These are phyloP conservation scores for Fagus crenata DNA, from an alignment of 306 rosid genomes.

Conservation along the genomic window DNA sequence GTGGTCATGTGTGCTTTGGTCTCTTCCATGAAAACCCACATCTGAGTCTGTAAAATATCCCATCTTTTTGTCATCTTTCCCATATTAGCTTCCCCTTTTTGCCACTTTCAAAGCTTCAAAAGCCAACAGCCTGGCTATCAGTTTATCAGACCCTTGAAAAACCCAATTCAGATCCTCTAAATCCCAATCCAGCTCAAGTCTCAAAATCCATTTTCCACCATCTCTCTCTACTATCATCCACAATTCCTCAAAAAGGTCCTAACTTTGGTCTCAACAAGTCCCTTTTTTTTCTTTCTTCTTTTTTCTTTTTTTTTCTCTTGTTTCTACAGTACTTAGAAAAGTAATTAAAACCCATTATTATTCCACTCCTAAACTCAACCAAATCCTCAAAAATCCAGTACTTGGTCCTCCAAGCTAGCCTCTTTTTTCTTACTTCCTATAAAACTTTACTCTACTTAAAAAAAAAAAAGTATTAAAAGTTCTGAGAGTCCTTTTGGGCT, in stretches of 20 bases:
- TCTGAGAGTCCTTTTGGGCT: background rate
- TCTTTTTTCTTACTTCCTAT: background rate
- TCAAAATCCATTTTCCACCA: background rate
- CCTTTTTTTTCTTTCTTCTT: no score
- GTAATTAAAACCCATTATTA: background rate
- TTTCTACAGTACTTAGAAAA: background rate
- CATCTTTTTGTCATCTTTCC: slow-evolving; percentile 36
- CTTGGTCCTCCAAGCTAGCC: slow-evolving; percentile 7
- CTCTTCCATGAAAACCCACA: slow-evolving; percentile 20
- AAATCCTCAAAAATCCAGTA: background rate
- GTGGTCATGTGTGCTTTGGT: slow-evolving; percentile 17
- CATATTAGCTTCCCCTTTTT: slow-evolving; percentile 15
- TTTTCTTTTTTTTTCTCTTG: background rate
- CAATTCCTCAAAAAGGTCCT: background rate
- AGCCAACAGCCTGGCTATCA: background rate
- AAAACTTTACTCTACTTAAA: no score
- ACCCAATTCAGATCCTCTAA: slow-evolving; percentile 29
- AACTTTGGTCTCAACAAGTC: background rate
- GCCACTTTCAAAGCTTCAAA: slow-evolving; percentile 36
- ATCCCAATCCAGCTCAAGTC: background rate
- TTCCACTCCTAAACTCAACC: background rate
- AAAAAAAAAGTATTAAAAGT: background rate
- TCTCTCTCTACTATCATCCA: background rate
- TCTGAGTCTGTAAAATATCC: slow-evolving; percentile 31
- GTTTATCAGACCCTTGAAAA: background rate